Conservation (phyloP, 495 filamentous ascomycete genomes). For the Aspergillus cristatus region DNA sequence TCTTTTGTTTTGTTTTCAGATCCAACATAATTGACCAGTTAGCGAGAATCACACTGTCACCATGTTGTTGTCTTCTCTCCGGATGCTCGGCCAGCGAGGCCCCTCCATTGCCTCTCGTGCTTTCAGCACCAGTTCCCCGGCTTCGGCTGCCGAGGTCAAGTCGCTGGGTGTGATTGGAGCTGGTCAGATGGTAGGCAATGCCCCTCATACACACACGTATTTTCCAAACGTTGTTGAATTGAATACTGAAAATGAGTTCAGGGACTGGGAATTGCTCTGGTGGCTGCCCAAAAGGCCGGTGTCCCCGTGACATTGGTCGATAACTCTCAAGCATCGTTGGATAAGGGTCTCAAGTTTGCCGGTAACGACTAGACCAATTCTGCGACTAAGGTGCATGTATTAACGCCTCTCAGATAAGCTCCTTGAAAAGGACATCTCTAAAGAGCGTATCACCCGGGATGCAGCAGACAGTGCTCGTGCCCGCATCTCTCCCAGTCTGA, state of each 20-base stretch:
- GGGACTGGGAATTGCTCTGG: conserved; percentile 94
- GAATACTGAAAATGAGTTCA: conserved; percentile 29
- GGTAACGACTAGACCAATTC: conserved; percentile 39
- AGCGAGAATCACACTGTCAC: too few species aligned
- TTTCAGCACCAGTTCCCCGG: conserved; percentile 35
- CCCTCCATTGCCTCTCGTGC: conserved; percentile 25
- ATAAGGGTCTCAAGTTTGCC: conserved; percentile 87
- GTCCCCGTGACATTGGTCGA: conserved; percentile 86
- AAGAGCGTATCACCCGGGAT: conserved; percentile 68
- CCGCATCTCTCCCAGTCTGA: conserved; percentile 59
- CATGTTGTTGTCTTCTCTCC: conserved; percentile 30
- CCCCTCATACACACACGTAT: too few species aligned
- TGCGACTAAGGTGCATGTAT: not conserved
- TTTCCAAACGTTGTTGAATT: too few species aligned
- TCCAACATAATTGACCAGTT: not conserved
- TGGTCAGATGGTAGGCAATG: conserved; percentile 98
- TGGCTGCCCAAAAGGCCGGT: conserved; percentile 76
- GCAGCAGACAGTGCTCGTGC: conserved; percentile 61
- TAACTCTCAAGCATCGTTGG: conserved; percentile 71
- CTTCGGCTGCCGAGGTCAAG: conserved; percentile 66
- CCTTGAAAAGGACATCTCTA: conserved; percentile 83
- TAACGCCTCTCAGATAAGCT: conserved; percentile 73
- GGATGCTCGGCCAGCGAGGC: conserved; percentile 20
- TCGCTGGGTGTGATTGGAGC: conserved; percentile 88
- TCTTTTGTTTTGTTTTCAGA: not conserved